phyloP scores from a whole-genome alignment of 345 rosid genomes.

The Combretum micranthum region DNA sequence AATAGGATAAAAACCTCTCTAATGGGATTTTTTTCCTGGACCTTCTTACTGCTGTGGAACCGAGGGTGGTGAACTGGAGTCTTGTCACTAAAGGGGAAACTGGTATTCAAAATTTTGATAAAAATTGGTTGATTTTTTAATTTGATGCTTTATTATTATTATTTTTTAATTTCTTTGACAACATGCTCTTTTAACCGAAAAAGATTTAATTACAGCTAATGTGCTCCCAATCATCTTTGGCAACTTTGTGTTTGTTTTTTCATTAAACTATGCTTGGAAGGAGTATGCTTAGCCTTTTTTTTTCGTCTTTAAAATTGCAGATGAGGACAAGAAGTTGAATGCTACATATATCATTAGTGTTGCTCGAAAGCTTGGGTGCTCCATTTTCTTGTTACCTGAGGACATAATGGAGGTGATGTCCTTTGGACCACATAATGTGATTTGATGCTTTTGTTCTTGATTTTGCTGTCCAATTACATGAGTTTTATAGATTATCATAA shows the following conservation, averaged over 20 bases:
- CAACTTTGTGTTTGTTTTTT: no score
- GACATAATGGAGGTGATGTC: conserved; percentile 80
- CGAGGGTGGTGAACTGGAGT: conserved; percentile 92
- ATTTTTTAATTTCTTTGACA: no score
- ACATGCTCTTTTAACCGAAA: no score
- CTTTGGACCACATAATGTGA: neutral
- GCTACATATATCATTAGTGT: conserved; percentile 96
- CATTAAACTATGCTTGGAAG: neutral
- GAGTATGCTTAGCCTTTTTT: conserved; percentile 4
- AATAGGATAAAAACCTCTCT: conserved; percentile 73
- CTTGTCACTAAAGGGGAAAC: conserved; percentile 79
- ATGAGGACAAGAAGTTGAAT: conserved; percentile 90
- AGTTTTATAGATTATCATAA: no score
- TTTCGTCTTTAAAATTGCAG: conserved; percentile 38
- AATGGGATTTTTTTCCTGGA: conserved; percentile 84
- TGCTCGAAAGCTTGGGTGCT: conserved; percentile 95
- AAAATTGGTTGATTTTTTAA: no score
- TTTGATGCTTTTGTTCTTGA: no score
- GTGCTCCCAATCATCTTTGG: no score
- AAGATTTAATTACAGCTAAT: no score
- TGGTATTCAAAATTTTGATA: conserved; percentile 26
- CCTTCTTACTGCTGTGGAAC: conserved; percentile 82
- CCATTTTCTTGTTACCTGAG: conserved; percentile 95
- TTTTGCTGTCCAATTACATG: no score
- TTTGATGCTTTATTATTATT: no score